Evolutionary conservation across 2,329 filamentous ascomycete species (phyloP).

Genomic region (Monosporascus ibericus): DNA sequence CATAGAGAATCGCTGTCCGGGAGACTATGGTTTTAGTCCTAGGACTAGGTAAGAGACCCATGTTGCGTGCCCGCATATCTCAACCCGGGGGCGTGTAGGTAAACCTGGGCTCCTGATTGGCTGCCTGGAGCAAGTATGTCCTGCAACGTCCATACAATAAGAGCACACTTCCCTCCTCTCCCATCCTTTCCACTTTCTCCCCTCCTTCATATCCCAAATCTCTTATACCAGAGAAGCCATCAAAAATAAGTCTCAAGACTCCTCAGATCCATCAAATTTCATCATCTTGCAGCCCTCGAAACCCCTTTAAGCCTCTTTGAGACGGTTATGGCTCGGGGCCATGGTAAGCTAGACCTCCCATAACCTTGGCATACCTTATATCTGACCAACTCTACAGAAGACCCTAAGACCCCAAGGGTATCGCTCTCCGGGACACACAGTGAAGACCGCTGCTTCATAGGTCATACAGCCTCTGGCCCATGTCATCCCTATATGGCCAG

Average conservation of each 20-base stretch:
- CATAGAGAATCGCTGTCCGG: too few species aligned
- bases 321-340: neutral
- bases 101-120: neutral
- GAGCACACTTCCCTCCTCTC: conserved; percentile 16
- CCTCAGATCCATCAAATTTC: conserved; percentile 9
- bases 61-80: neutral
- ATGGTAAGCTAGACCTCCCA: neutral
- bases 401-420: neutral
- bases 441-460: neutral
- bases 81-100: neutral
- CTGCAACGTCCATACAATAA: conserved; percentile 18
- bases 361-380: neutral
- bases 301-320: conserved; percentile 1
- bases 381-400: neutral
- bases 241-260: conserved; percentile 7
- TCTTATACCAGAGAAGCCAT: conserved; percentile 6
- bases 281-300: conserved; percentile 9
- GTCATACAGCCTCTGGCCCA: neutral
- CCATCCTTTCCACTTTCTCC: conserved; percentile 6
- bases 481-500: neutral
- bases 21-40: neutral
- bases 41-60: neutral
- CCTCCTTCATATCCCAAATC: conserved; percentile 9
- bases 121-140: neutral
- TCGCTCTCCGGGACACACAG: neutral